Evolutionary conservation across 78 protist genomes (phyloP), one percentile per base, ranked within the genome.

Genomic region (Tieghemostelium lacteum): DNA sequence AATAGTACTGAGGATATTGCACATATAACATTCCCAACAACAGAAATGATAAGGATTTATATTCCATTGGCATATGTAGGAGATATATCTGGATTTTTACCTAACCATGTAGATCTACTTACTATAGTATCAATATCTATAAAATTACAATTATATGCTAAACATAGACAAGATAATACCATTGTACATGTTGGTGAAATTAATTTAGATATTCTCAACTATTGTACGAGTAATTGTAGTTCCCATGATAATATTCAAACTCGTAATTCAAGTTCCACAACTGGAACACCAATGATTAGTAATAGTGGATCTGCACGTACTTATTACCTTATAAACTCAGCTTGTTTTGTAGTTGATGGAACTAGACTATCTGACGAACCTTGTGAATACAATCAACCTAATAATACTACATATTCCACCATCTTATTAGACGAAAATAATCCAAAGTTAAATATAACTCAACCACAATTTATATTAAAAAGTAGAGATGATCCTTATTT

Each of bases 21-120:
- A 10, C 57, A 58, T 40, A 64, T 83, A 7, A 19, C 88, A 14
- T 66, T 65, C 36, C 74, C 91, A 69, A 39, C 91, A 1, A 66
- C 33, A 42, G 73, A 66, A 52, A 36, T 60, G 29, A 52, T 83
- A n/a, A 39, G 55, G 45, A 10, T 61, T 0, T 83, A 83, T 60
- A 37, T 20, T n/a, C 91, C 91, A 29, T 19, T 83, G 36, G 74
- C 31, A 17, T 69, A 55, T 20, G 16, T 52, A 8, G 72, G 50
- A 12, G 66, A 78, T 20, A 76, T 66, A 31, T 40, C 65, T 1
- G 42, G 31, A n/a, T 24, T 64, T 20, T n/a, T 76, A 64, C 65
- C 87, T 28, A 33, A 61, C 17, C 19, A 26, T n/a, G 31, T 31
- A n/a, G 12, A 55, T 64, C 28, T 61, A 39, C 49, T 24, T 29